phyloP scores from a whole-genome alignment of 2,329 filamentous ascomycete genomes.

The Colletotrichum ledebouriae region DNA sequence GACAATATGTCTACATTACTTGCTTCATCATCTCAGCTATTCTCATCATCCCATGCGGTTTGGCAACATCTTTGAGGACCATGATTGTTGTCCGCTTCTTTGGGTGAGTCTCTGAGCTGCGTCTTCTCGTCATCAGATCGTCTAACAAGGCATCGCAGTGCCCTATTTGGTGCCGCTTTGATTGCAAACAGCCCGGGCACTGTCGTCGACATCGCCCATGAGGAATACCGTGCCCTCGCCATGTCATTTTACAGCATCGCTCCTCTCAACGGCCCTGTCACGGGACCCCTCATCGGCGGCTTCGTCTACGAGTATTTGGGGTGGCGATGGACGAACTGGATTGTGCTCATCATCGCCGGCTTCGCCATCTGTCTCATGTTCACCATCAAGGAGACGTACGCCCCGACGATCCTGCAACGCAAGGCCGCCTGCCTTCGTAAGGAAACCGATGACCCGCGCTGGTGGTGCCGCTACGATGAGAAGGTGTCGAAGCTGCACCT shows the following conservation, averaged over 20 bases:
- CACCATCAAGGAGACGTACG: constrained; percentile 81
- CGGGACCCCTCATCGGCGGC: constrained; percentile 78
- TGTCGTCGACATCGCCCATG: constrained; percentile 84
- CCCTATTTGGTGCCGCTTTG: constrained; percentile 80
- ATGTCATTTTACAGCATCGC: constrained; percentile 88
- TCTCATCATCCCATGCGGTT: constrained; percentile 78
- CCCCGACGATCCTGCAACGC: constrained; percentile 75
- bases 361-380: constrained; percentile 70
- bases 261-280: constrained; percentile 80
- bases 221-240: constrained; percentile 83
- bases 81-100: constrained; percentile 83
- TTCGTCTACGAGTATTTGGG: constrained; percentile 83
- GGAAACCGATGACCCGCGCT: constrained; percentile 77
- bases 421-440: constrained; percentile 75
- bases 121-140: constrained; percentile 44
- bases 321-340: constrained; percentile 91
- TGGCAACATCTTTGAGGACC: constrained; percentile 75
- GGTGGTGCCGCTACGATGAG: constrained; percentile 86
- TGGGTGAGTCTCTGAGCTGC: constrained; percentile 59
- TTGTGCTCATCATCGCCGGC: constrained; percentile 79
- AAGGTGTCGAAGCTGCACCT: constrained; percentile 74
- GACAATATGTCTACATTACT: constrained; percentile 76
- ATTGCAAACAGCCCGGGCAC: constrained; percentile 87
- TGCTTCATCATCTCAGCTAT: constrained; percentile 75
- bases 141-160: constrained; percentile 14